These are phyloP conservation scores for Poa pratensis DNA, from an alignment of 176 grass and related monocot species.

Conservation along the genomic window DNA sequence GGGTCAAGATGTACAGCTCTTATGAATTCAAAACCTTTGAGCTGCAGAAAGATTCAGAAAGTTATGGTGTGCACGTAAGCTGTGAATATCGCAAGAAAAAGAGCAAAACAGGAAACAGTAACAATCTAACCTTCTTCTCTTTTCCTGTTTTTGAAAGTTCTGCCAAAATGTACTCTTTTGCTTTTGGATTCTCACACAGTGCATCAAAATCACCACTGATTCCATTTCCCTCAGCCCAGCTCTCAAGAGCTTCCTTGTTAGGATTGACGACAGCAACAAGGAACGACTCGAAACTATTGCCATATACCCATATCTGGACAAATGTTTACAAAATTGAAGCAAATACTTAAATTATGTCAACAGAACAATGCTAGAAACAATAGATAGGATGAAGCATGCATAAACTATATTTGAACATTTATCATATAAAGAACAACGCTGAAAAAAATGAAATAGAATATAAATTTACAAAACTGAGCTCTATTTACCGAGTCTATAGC, in stretches of 20 bases:
- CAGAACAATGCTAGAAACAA: neutral
- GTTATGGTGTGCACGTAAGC: neutral
- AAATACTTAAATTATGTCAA: conserved; percentile 33
- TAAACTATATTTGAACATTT: neutral
- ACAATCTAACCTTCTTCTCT: conserved; percentile 74
- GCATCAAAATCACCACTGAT: conserved; percentile 61
- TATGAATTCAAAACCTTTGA: conserved; percentile 90
- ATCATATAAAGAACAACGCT: conserved; percentile 30
- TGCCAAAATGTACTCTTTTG: conserved; percentile 71
- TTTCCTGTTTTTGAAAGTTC: conserved; percentile 70
- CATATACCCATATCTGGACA: conserved; percentile 87
- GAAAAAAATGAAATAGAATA: conserved; percentile 24
- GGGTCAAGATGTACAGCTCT: conserved; percentile 78
- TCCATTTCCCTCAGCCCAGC: conserved; percentile 68
- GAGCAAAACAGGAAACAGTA: conserved; percentile 25
- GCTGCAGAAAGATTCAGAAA: conserved; percentile 53
- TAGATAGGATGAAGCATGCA: conserved; percentile 21
- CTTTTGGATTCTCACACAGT: conserved; percentile 73
- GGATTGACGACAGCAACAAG: conserved; percentile 87
- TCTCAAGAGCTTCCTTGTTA: conserved; percentile 70
- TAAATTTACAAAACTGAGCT: neutral
- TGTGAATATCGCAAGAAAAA: neutral
- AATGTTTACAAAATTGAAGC: conserved; percentile 19
- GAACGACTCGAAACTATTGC: conserved; percentile 89
- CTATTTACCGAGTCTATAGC: conserved; percentile 74